Evolutionary conservation across 768 basidiomycete genomes (phyloP), one percentile per base, ranked within the genome.

Genomic region (Cystoderma amianthinum): DNA sequence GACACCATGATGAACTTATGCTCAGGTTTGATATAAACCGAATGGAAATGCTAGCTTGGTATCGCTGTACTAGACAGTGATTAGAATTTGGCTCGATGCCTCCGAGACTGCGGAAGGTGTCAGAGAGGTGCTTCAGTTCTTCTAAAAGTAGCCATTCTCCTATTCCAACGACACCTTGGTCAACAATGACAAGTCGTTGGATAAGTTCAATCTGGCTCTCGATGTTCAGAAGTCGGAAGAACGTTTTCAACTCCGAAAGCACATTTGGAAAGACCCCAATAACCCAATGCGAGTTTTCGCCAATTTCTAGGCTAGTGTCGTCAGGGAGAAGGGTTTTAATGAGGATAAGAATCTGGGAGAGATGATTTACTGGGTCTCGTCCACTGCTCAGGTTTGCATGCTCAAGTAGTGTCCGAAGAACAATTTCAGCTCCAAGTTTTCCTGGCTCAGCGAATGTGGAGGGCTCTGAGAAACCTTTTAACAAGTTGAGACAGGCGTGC

Each of bases 91-190:
- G 44, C 6, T 44, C 32, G 23, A 48, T 46, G 11, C 61, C 55
- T 11, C 53, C 53, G 34, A 78, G 54, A 2, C 48, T 46, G 38
- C 64, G 62, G 16, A 78, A 58, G 16, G 59, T 53, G 10, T 55
- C 56, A 5, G 59, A 58, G 34, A 83, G 59, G n/a, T 67, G 59
- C 53, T 75, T 77, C 44, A 83, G 50, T 45, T 85, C 82, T 47
- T 82, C 76, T n/a, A 60, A 51, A 6, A 90, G 49, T 18, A 89
- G 50, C 84, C 85, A 90, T 44, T 84, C 80, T 13, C 76, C 81
- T 2, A 84, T 59, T 2, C 78, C 79, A 16, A 74, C 58, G 18
- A 66, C 56, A 2, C 75, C 78, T 4, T 65, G 56, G 47, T 90
- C 87, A 11, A 88, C 57, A 13, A 56, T 62, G 16, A 74, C 63